Evolutionary conservation across 768 basidiomycete genomes (phyloP).

Genomic region (Galerina sulciceps): DNA sequence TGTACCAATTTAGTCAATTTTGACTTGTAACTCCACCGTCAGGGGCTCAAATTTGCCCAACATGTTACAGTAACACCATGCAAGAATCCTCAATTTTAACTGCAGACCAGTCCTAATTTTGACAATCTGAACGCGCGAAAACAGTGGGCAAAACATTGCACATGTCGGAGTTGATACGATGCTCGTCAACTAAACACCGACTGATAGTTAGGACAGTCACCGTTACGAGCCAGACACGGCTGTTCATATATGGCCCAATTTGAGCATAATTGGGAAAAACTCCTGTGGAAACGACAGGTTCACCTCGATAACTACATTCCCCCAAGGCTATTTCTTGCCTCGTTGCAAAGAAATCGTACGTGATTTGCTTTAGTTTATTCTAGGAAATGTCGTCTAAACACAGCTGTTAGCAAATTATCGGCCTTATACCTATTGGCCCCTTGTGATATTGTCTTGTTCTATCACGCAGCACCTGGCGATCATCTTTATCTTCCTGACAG

Average conservation of each 20-base stretch:
- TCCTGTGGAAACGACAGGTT: constrained; percentile 78
- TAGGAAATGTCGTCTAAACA: constrained; percentile 4
- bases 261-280: constrained; percentile 59
- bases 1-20: too few relatives aligned
- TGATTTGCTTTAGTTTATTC: constrained; percentile 8
- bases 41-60: background rate
- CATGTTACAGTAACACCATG: too few relatives aligned
- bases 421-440: constrained; percentile 75
- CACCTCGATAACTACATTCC: constrained; percentile 90
- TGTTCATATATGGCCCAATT: background rate
- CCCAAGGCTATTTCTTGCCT: constrained; percentile 70
- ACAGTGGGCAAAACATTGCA: background rate
- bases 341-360: constrained; percentile 80
- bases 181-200: too few relatives aligned
- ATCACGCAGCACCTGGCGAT: constrained; percentile 86
- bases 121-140: background rate
- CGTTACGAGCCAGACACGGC: too few relatives aligned
- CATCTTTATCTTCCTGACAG: constrained; percentile 79
- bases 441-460: constrained; percentile 71
- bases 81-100: background rate
- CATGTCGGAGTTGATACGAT: too few relatives aligned
- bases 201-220: too few relatives aligned
- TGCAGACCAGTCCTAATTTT: background rate
- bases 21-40: too few relatives aligned
- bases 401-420: constrained; percentile 69